These are phyloP conservation scores for Pseudogymnoascus sp. DNA, from an alignment of 2,329 filamentous ascomycete species.

Conservation along the genomic window DNA sequence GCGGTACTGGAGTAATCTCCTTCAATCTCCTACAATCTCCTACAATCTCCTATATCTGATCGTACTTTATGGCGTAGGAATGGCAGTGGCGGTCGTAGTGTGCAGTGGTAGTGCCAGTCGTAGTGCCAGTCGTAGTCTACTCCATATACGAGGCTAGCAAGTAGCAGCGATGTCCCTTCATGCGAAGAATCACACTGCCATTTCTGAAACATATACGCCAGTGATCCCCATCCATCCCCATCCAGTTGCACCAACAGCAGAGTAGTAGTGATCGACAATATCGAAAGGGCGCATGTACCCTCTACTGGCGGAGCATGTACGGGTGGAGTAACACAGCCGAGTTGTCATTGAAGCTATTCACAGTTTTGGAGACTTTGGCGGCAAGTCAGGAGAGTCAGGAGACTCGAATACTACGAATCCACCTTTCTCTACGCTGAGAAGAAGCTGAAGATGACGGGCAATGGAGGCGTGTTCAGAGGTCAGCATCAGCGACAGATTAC, in stretches of 20 bases:
- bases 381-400: background rate
- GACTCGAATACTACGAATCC: background rate
- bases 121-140: background rate
- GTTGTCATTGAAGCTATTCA: conserved; percentile 6
- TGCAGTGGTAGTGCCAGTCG: too few relatives aligned
- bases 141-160: background rate
- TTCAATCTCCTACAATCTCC: too few relatives aligned
- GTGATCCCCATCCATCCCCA: background rate
- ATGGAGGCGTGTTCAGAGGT: background rate
- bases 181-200: conserved; percentile 1
- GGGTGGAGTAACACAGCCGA: background rate
- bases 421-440: background rate
- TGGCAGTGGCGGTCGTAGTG: background rate
- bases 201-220: conserved; percentile 1
- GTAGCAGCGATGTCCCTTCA: background rate
- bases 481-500: background rate
- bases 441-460: background rate
- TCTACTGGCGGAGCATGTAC: background rate
- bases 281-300: background rate
- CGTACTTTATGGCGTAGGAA: background rate
- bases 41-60: background rate
- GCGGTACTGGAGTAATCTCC: background rate
- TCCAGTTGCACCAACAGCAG: background rate
- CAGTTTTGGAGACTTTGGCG: background rate
- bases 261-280: background rate